phyloP scores from a whole-genome alignment of 768 basidiomycete genomes.

The Myochromella boudieri region DNA sequence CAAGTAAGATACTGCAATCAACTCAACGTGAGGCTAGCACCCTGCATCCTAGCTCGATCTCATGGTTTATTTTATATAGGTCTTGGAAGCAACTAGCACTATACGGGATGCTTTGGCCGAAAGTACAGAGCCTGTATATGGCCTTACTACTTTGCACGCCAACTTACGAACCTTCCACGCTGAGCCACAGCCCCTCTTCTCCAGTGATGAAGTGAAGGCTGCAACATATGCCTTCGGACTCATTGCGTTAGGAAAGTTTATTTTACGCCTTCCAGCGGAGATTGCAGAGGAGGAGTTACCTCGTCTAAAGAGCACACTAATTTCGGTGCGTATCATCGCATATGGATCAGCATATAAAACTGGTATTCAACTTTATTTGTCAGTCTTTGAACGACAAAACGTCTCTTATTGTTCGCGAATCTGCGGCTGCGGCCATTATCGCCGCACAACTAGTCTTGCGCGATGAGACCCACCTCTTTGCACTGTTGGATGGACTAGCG shows the following conservation, averaged over 20 bases:
- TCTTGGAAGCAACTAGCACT: conserved; percentile 79
- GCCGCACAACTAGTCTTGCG: conserved; percentile 81
- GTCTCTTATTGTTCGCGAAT: conserved; percentile 80
- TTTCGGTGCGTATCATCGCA: conserved; percentile 56
- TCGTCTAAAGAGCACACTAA: conserved; percentile 68
- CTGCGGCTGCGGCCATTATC: conserved; percentile 79
- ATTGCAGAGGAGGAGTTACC: conserved; percentile 88
- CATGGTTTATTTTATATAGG: conserved; percentile 46
- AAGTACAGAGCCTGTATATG: conserved; percentile 81
- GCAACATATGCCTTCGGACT: conserved; percentile 80
- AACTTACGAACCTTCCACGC: conserved; percentile 64
- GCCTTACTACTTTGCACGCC: conserved; percentile 80
- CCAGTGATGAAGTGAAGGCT: conserved; percentile 55
- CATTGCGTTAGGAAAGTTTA: conserved; percentile 81
- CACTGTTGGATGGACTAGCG: conserved; percentile 77
- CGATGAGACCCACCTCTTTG: conserved; percentile 82
- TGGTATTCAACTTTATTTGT: no score
- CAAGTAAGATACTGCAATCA: conserved; percentile 72
- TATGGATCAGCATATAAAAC: no score
- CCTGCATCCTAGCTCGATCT: background rate
- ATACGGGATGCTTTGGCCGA: conserved; percentile 74
- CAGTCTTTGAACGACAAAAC: conserved; percentile 71
- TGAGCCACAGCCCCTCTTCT: conserved; percentile 41
- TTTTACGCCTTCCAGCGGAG: conserved; percentile 76
- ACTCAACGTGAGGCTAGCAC: conserved; percentile 53